phyloP scores from a whole-genome alignment of 2,329 filamentous ascomycete species.

The Pseudogymnoascus sp. region DNA sequence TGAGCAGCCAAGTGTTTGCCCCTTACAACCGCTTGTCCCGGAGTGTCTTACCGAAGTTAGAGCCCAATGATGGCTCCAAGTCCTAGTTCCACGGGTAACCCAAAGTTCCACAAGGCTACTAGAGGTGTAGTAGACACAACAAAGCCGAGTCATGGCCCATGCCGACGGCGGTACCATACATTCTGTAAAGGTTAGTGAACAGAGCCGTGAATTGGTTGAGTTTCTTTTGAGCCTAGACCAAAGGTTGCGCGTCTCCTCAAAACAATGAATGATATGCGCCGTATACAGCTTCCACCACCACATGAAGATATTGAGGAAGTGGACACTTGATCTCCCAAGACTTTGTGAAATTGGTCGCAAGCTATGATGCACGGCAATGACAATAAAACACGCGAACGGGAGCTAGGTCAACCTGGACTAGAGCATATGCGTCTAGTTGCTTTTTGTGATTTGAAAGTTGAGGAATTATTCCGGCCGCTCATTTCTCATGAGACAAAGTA shows the following conservation, averaged over 20 bases:
- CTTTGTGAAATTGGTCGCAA: background rate
- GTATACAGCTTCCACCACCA: background rate
- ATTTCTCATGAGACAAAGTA: constrained; percentile 9
- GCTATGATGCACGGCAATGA: constrained; percentile 8
- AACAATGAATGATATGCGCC: background rate
- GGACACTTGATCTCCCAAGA: background rate
- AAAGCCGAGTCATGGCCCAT: constrained; percentile 5
- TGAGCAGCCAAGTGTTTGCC: constrained; percentile 7
- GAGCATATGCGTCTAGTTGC: constrained; percentile 1
- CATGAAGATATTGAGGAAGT: background rate
- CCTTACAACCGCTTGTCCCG: constrained; percentile 9
- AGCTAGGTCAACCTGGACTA: background rate
- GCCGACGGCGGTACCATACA: background rate
- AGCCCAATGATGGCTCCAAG: constrained; percentile 9
- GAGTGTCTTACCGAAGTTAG: constrained; percentile 1
- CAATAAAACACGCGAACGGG: constrained; percentile 11
- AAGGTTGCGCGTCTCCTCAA: background rate
- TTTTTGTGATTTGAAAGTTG: constrained; percentile 7
- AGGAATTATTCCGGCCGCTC: constrained; percentile 6
- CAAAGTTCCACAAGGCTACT: constrained; percentile 10
- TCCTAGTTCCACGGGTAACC: constrained; percentile 5
- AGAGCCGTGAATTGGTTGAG: background rate
- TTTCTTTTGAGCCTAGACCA: background rate
- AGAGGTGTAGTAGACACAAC: background rate
- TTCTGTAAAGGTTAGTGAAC: background rate